phyloP scores from a whole-genome alignment of 164 flowering plant genomes.

The Stephania cephalantha region DNA sequence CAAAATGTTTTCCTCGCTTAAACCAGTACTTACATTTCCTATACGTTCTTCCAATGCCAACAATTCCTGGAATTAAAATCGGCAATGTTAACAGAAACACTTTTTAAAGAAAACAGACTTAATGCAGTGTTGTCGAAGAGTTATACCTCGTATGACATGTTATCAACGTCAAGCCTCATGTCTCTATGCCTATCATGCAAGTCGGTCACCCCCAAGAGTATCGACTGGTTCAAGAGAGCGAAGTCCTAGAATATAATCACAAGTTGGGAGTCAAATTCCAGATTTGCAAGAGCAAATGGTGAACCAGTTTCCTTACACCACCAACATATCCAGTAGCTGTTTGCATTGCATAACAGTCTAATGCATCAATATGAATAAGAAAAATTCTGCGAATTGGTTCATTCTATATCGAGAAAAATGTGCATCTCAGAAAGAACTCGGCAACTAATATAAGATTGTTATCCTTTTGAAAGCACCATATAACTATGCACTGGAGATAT shows the following conservation, averaged over 20 bases:
- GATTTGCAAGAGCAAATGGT: background rate
- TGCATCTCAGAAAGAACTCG: no score
- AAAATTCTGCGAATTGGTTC: background rate
- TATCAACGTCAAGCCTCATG: constrained; percentile 90
- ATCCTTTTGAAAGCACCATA: background rate
- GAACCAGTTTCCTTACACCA: background rate
- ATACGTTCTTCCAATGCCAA: constrained; percentile 81
- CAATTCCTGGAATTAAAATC: constrained; percentile 44
- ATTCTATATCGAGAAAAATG: background rate
- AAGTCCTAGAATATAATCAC: constrained; percentile 50
- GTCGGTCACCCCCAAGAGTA: constrained; percentile 55
- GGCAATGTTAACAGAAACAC: background rate
- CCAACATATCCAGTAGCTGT: background rate
- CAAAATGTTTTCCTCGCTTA: constrained; percentile 54
- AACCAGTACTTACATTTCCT: constrained; percentile 71
- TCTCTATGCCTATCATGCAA: constrained; percentile 77
- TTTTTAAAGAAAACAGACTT: background rate
- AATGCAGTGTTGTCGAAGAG: background rate
- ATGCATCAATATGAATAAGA: background rate
- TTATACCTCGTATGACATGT: constrained; percentile 46
- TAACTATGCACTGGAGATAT: background rate
- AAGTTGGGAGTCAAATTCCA: constrained; percentile 2
- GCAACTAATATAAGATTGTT: background rate
- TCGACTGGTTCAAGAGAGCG: constrained; percentile 62
- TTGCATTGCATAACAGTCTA: constrained; percentile 8